Evolutionary conservation across 306 rosid species (phyloP).

Genomic region (Gastrolobium bilobum): DNA sequence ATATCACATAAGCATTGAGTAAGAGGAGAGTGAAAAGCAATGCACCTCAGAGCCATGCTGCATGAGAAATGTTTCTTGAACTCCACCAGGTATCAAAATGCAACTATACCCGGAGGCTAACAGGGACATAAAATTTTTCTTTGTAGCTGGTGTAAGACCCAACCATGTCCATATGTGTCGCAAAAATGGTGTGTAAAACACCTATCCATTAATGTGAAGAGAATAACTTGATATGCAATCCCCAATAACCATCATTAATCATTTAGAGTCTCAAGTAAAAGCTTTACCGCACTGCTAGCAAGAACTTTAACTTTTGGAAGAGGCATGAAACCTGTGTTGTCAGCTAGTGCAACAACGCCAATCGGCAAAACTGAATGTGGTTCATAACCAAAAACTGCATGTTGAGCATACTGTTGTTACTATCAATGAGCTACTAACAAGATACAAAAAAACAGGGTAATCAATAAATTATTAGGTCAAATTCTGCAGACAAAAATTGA

Average conservation of each 20-base stretch:
- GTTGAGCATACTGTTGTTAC: conserved; percentile 34
- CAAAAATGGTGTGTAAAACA: conserved; percentile 89
- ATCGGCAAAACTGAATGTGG: conserved; percentile 97
- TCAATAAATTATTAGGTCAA: conserved; percentile 36
- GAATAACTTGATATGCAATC: conserved; percentile 43
- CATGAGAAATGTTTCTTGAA: conserved; percentile 87
- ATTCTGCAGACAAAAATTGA: conserved; percentile 19
- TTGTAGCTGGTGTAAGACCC: conserved; percentile 82
- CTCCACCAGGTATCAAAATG: conserved; percentile 93
- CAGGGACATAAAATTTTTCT: conserved; percentile 70
- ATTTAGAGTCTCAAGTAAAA: conserved; percentile 43
- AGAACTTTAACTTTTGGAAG: conserved; percentile 85
- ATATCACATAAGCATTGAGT: conserved; percentile 30
- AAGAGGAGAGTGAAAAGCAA: conserved; percentile 32
- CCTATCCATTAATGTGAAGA: conserved; percentile 61
- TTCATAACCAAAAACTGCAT: conserved; percentile 92
- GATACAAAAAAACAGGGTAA: conserved; percentile 29
- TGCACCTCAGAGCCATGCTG: conserved; percentile 86
- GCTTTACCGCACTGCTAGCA: conserved; percentile 93
- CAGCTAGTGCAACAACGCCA: conserved; percentile 83
- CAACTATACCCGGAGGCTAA: conserved; percentile 82
- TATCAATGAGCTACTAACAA: conserved; percentile 38
- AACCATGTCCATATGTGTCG: conserved; percentile 98
- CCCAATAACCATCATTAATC: conserved; percentile 29
- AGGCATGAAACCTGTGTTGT: conserved; percentile 85